Conservation (phyloP, 1,284 basidiomycete genomes). For the Irpex lacteus region DNA sequence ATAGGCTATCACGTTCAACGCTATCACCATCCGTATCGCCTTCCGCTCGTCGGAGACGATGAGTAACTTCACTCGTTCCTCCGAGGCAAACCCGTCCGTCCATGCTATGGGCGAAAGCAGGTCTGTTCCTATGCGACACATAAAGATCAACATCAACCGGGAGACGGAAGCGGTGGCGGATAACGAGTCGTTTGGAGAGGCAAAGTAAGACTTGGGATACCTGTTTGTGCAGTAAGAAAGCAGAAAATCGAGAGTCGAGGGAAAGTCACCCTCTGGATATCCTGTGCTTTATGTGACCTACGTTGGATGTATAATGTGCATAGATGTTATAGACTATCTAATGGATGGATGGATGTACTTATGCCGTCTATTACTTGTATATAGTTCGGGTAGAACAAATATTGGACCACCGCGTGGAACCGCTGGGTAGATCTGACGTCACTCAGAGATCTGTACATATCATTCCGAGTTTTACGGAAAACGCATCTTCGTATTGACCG, state of each 20-base stretch:
- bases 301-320: not conserved
- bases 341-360: not conserved
- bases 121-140: slow-evolving; percentile 13
- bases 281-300: not conserved
- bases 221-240: not conserved
- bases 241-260: no score
- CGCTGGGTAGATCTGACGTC: not conserved
- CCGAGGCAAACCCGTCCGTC: slow-evolving; percentile 1
- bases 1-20: slow-evolving; percentile 23
- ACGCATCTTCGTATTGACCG: not conserved
- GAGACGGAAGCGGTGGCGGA: slow-evolving; percentile 9
- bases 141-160: slow-evolving; percentile 12
- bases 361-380: not conserved
- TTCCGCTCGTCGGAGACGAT: slow-evolving; percentile 15
- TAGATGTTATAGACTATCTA: not conserved
- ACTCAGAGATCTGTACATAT: not conserved
- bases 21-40: slow-evolving; percentile 22
- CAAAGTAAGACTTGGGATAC: not conserved
- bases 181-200: not conserved
- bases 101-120: slow-evolving; percentile 6
- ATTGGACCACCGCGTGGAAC: not conserved
- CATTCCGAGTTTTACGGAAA: not conserved
- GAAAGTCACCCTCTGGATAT: not conserved
- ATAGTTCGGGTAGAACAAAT: not conserved
- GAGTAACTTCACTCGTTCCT: slow-evolving; percentile 3